Base-by-base conservation (phyloP, 208 protist genomes). In the Tritrichomonas musculus region DNA sequence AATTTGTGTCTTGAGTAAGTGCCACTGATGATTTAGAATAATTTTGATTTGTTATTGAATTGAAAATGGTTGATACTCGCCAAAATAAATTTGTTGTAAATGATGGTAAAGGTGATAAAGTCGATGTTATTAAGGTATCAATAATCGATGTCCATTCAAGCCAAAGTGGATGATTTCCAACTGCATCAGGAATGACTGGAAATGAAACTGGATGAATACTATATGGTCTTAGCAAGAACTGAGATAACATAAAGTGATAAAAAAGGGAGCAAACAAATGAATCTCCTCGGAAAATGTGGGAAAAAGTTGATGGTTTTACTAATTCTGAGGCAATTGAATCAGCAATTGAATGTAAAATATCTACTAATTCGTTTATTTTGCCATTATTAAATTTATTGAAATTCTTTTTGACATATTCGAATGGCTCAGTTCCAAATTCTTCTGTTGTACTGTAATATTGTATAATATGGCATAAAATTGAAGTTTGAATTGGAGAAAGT, bases 391-490 rank as follows among this genome's bases (percentile, higher is more conserved):
- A 47, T 50, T 36, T 30, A 50, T 39, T 41, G 11, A 53, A 36
- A 17, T 14, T 20, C 33, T 88, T 47, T 33, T 88, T 57, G n/a
- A 88, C 14, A 60, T 41, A 53, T 17, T 25, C 8, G 1, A 88
- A 53, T 88, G 77, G 77, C 53, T 47, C 33, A 82, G 47, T 50
- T 11, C 25, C 41, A 22, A 20, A n/a, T 57, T 44, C 17, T n/a
- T 57, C 33, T 57, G 77, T 47, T 57, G 77, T 57, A 27, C 11
- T 60, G n/a, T 55, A 88, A 39, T 88, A 53, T 39, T 57, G 5
- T 13, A 88, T 3, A 39, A 88, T 88, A 88, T 88, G 77, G 36
- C 77, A 88, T 39, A 88, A n/a, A 39, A 88, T 88, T 53, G 47
- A 44, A 39, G 44, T 53, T 39, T 44, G 47, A 33, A 88, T 30